Evolutionary conservation across 768 basidiomycete species (phyloP).

Genomic region (Collybia sp.): DNA sequence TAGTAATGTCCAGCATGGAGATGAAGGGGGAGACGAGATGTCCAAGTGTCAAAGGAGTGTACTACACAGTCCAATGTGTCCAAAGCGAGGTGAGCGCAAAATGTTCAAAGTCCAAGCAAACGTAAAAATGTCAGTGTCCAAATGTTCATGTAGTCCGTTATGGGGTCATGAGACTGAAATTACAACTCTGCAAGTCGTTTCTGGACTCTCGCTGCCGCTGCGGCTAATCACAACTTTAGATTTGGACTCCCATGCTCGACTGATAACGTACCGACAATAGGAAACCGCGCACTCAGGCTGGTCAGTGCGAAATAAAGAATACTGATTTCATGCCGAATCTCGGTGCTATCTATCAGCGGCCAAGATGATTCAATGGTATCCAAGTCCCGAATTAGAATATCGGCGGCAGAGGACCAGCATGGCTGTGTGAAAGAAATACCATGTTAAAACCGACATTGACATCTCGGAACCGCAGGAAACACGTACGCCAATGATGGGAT

Average conservation of each 20-base stretch:
- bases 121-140: background rate
- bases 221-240: constrained; percentile 16
- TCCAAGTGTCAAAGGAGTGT: too few relatives aligned
- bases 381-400: constrained; percentile 65
- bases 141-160: background rate
- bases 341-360: constrained; percentile 52
- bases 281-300: constrained; percentile 54
- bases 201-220: constrained; percentile 35
- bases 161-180: constrained; percentile 1
- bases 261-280: constrained; percentile 40
- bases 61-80: too few relatives aligned
- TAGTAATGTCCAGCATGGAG: too few relatives aligned
- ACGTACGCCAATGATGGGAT: constrained; percentile 73
- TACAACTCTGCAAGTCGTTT: constrained; percentile 31
- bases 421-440: constrained; percentile 31
- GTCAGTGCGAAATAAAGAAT: constrained; percentile 62
- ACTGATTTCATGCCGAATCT: constrained; percentile 58
- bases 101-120: background rate
- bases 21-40: too few relatives aligned
- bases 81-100: background rate
- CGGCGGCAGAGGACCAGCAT: constrained; percentile 69
- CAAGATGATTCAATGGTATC: constrained; percentile 59
- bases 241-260: background rate
- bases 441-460: too few relatives aligned
- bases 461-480: constrained; percentile 1